A percentile compares a stretch with the other conserved stretches of the same genome.
Evolutionary conservation across 495 filamentous ascomycete species (phyloP).

Genomic region (Penicillium cosmopolitanum): DNA sequence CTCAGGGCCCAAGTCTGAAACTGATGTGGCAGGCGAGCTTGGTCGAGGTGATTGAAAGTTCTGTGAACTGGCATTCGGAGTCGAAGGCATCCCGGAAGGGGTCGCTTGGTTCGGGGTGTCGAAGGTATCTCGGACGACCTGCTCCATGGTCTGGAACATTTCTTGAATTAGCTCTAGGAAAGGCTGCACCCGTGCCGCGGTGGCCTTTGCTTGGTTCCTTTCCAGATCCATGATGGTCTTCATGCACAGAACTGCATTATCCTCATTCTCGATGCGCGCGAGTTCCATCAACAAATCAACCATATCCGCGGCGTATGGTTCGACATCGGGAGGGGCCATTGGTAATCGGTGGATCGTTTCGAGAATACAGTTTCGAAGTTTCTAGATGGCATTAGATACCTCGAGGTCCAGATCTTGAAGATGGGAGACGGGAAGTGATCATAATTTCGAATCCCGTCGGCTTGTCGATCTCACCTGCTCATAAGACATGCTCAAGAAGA

Average conservation of each 20-base stretch:
- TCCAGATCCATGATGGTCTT: slow-evolving; percentile 97
- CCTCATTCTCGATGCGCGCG: slow-evolving; percentile 91
- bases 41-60: slow-evolving; percentile 85
- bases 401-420: not conserved
- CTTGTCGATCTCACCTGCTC: slow-evolving; percentile 66
- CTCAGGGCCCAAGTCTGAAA: slow-evolving; percentile 74
- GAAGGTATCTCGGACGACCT: slow-evolving; percentile 90
- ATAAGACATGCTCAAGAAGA: slow-evolving; percentile 83
- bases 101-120: slow-evolving; percentile 69
- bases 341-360: slow-evolving; percentile 94
- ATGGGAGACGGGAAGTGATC: slow-evolving; percentile 2
- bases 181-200: slow-evolving; percentile 77
- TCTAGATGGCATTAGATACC: slow-evolving; percentile 52
- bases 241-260: slow-evolving; percentile 96
- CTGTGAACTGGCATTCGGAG: slow-evolving; percentile 71
- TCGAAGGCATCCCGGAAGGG: slow-evolving; percentile 72
- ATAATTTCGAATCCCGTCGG: slow-evolving; percentile 2
- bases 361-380: slow-evolving; percentile 85
- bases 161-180: slow-evolving; percentile 93
- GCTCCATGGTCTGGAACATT: slow-evolving; percentile 92
- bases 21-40: slow-evolving; percentile 81
- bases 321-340: slow-evolving; percentile 77
- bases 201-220: slow-evolving; percentile 84
- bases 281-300: slow-evolving; percentile 88
- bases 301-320: slow-evolving; percentile 82